Percentiles rank a stretch among this genome's conserved stretches.
Conservation (phyloP, 371 early-diverging fungal species). For the Syncephalastrum contaminatum region DNA sequence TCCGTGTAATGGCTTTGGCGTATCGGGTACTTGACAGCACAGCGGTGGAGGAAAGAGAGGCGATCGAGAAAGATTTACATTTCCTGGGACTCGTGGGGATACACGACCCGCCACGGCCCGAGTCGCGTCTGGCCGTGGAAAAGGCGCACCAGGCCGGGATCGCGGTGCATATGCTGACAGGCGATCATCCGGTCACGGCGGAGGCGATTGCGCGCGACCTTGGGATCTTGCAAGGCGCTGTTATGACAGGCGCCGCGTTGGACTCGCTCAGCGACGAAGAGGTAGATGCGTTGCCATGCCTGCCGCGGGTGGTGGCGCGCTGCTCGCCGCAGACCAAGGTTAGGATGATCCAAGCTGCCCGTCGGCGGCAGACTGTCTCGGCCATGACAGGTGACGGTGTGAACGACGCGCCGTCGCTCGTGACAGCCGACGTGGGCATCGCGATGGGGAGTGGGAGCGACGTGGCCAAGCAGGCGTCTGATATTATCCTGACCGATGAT, state of each 20-base stretch:
- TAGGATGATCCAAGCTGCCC: slow-evolving; percentile 92
- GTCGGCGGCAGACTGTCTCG: slow-evolving; percentile 66
- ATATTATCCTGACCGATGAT: slow-evolving; percentile 86
- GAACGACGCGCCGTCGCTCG: slow-evolving; percentile 91
- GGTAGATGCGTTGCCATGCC: slow-evolving; percentile 69
- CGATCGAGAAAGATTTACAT: slow-evolving; percentile 19
- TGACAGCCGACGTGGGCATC: slow-evolving; percentile 89
- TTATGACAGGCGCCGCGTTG: slow-evolving; percentile 82
- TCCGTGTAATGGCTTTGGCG: slow-evolving; percentile 66
- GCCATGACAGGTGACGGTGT: slow-evolving; percentile 93
- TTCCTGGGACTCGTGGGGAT: slow-evolving; percentile 62
- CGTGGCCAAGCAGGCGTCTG: slow-evolving; percentile 89
- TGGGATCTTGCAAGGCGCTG: slow-evolving; percentile 38
- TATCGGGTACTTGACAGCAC: slow-evolving; percentile 32
- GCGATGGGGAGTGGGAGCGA: slow-evolving; percentile 95
- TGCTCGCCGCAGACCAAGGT: slow-evolving; percentile 96
- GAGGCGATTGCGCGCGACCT: slow-evolving; percentile 61
- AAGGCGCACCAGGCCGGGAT: slow-evolving; percentile 59
- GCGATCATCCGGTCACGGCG: slow-evolving; percentile 64
- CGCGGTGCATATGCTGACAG: slow-evolving; percentile 71
- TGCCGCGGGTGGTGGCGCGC: slow-evolving; percentile 92
- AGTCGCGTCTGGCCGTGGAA: slow-evolving; percentile 48
- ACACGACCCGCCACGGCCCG: slow-evolving; percentile 64
- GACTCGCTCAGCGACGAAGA: slow-evolving; percentile 80
- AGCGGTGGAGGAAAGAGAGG: slow-evolving; percentile 13